Conservation (phyloP, 495 filamentous ascomycete species). For the Podospora anserina region DNA sequence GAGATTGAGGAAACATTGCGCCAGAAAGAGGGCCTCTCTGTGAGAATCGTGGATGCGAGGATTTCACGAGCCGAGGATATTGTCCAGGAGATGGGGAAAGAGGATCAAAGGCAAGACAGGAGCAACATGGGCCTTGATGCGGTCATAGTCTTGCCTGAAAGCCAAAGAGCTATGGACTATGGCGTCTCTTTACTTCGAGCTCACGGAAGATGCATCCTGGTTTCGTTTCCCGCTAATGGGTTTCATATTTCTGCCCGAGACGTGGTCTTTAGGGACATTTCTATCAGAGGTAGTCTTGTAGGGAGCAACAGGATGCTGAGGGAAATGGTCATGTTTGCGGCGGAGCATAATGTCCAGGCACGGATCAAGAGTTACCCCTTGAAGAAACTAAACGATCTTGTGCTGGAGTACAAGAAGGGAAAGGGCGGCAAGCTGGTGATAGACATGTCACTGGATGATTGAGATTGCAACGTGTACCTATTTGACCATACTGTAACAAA, state of each 20-base stretch:
- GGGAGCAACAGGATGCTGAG: constrained; percentile 36
- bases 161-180: constrained; percentile 41
- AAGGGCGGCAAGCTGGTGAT: constrained; percentile 42
- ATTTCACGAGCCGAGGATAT: constrained; percentile 13
- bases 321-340: constrained; percentile 38
- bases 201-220: constrained; percentile 40
- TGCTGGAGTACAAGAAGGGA: constrained; percentile 42
- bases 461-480: too few species aligned
- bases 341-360: constrained; percentile 31
- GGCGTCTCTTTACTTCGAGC: constrained; percentile 38
- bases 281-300: constrained; percentile 36
- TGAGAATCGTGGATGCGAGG: constrained; percentile 25
- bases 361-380: constrained; percentile 36
- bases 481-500: too few species aligned
- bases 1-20: background rate
- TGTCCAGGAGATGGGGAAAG: constrained; percentile 23
- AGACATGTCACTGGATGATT: constrained; percentile 33
- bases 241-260: constrained; percentile 40
- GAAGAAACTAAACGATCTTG: constrained; percentile 37
- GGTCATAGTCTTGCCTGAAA: constrained; percentile 44
- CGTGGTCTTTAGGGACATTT: constrained; percentile 40
- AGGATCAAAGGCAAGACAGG: constrained; percentile 33
- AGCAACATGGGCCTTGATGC: constrained; percentile 42
- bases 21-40: background rate
- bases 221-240: constrained; percentile 38